Evolutionary conservation across 331 rosid species (phyloP).

Genomic region (Malus hybrid): DNA sequence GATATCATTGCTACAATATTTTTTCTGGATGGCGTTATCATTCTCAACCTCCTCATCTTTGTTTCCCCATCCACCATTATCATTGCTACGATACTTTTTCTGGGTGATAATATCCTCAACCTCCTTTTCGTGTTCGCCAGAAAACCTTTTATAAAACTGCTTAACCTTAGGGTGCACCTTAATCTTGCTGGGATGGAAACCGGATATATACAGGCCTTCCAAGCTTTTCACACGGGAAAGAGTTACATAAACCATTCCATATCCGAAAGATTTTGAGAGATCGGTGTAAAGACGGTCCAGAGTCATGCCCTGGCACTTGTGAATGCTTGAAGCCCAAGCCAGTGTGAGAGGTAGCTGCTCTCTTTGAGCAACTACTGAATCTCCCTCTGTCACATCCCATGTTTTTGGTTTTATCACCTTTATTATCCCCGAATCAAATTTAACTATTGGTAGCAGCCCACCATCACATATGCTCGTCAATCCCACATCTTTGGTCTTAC

Average conservation of each 20-base stretch:
- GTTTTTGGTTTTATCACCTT: slow-evolving; percentile 6
- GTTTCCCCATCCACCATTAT: not conserved
- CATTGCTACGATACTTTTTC: not conserved
- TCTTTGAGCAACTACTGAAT: slow-evolving; percentile 27
- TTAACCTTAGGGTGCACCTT: slow-evolving; percentile 35
- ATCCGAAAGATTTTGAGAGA: slow-evolving; percentile 21
- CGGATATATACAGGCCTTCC: slow-evolving; percentile 40
- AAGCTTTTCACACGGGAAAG: slow-evolving; percentile 37
- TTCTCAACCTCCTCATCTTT: not conserved
- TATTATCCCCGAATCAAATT: slow-evolving; percentile 9
- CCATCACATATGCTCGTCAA: slow-evolving; percentile 3
- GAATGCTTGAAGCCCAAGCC: slow-evolving; percentile 54
- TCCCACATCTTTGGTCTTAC: not conserved
- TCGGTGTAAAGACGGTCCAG: slow-evolving; percentile 30
- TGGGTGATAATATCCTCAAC: not conserved
- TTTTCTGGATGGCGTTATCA: not conserved
- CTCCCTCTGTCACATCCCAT: slow-evolving; percentile 32
- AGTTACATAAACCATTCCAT: slow-evolving; percentile 29
- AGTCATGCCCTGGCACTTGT: slow-evolving; percentile 62
- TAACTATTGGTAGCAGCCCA: slow-evolving; percentile 39
- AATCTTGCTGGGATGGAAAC: slow-evolving; percentile 30
- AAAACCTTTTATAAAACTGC: slow-evolving; percentile 24
- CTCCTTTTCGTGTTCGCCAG: not conserved
- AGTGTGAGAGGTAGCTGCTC: slow-evolving; percentile 42
- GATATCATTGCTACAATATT: not conserved